Percentiles rank a stretch among this genome's conserved stretches.
These are phyloP conservation scores for Pythium sp. DNA, from an alignment of 352 stramenopile species.

Conservation along the genomic window DNA sequence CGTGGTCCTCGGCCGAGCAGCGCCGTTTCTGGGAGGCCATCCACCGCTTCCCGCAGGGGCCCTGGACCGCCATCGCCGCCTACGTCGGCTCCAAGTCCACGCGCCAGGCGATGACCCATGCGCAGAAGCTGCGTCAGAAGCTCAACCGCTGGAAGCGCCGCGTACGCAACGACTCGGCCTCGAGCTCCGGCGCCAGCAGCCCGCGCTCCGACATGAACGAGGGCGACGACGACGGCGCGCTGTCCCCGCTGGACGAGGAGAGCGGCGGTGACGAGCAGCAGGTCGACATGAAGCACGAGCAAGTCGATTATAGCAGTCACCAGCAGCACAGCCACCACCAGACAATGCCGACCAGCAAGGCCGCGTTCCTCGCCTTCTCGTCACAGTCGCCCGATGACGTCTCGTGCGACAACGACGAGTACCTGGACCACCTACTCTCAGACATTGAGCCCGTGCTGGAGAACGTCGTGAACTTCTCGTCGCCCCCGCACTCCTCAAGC, in stretches of 20 bases:
- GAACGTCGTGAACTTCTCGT: constrained; percentile 46
- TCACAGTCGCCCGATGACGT: constrained; percentile 18
- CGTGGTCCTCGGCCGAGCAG: constrained; percentile 45
- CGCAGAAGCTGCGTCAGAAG: constrained; percentile 69
- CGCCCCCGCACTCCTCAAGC: not conserved
- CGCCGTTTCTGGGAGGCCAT: constrained; percentile 59
- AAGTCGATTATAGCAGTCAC: not conserved
- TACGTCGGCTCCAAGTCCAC: constrained; percentile 63
- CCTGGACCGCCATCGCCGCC: constrained; percentile 58
- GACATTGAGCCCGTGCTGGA: constrained; percentile 54
- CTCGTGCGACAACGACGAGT: constrained; percentile 29
- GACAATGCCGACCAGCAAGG: not conserved
- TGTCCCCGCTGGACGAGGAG: not conserved
- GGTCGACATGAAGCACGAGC: constrained; percentile 3
- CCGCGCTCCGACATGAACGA: constrained; percentile 15
- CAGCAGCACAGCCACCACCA: not conserved
- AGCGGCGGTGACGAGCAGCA: not conserved
- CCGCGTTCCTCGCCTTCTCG: not conserved
- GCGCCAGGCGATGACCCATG: constrained; percentile 66
- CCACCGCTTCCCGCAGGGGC: constrained; percentile 52
- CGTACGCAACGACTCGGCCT: constrained; percentile 23
- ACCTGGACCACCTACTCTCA: constrained; percentile 43
- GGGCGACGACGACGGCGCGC: constrained; percentile 5
- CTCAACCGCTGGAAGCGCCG: constrained; percentile 54
- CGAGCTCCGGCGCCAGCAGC: constrained; percentile 8